Percentiles rank a stretch among this genome's conserved stretches.
These are phyloP conservation scores for Vicia villosa DNA, from an alignment of 306 rosid genomes.

Conservation along the genomic window DNA sequence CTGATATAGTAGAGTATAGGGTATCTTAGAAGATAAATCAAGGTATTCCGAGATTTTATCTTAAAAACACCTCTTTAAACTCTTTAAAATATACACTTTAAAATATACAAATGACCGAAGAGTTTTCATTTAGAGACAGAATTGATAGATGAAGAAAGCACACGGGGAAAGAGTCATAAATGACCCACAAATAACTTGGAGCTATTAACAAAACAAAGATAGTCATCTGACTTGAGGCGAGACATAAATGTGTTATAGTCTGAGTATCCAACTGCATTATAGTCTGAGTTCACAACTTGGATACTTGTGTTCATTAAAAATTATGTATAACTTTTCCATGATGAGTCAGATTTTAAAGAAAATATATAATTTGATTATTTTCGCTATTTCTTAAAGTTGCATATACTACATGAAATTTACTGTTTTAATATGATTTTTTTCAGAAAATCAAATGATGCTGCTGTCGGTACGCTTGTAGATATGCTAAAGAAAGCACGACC, in stretches of 20 bases:
- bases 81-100: no score
- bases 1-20: no score
- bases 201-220: background rate
- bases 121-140: background rate
- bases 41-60: no score
- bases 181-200: background rate
- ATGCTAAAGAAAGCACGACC: conserved; percentile 84
- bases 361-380: background rate
- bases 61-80: no score
- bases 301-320: background rate
- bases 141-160: background rate
- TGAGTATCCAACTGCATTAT: background rate
- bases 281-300: conserved; percentile 8
- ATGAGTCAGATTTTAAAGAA: conserved; percentile 4
- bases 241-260: no score
- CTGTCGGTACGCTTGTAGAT: conserved; percentile 74
- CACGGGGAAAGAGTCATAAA: background rate
- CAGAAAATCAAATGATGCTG: conserved; percentile 79
- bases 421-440: conserved; percentile 14
- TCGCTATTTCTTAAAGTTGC: background rate
- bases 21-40: no score
- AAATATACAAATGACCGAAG: no score
- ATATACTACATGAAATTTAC: background rate
- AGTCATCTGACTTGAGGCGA: background rate
- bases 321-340: background rate